Evolutionary conservation across 108 stramenopile genomes (phyloP), one percentile per base, ranked within the genome.

Genomic region (Epithemia pelagica): DNA sequence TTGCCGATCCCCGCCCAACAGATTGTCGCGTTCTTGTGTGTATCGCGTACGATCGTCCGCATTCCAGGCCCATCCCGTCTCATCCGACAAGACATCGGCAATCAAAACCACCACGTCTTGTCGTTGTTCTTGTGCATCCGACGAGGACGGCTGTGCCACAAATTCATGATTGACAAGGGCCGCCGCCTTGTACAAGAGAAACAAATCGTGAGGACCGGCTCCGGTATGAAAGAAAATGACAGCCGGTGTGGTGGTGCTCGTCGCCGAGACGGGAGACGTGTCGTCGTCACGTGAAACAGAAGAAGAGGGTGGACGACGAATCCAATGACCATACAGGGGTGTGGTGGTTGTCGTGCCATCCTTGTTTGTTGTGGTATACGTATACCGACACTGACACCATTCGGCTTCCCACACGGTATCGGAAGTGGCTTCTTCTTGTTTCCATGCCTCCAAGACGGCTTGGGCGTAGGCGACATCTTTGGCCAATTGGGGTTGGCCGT

Each of bases 181-280:
- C 20, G 74, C 79, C 0, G 89, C 85, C 63, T 81, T 90, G 76
- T 84, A 84, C 30, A 65, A 72, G 32, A 90, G 60, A 68, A 83
- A 90, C 2, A 85, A 61, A 71, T 90, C 89, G 25, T 84, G 85
- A 28, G 89, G 85, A 1, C 89, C 89, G 0, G 89, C 89, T 54
- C 79, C 89, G 5, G 89, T 90, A 60, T 90, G 89, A 68, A 90
- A 87, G 18, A 90, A 32, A 24, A 90, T 32, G 51, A 90, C 63
- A 22, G 79, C 84, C 23, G 83, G 87, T 18, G 32, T 2, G 51
- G 46, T 30, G 29, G 29, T 65, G 19, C 30, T 21, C 8, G 2
- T 18, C 5, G 25, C 24, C 56, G 63, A 55, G 37, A 15, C 37
- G 5, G 5, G 5, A 5, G 15, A 15, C 15, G 37, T 46, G 37